Conservation (phyloP, 805 yeast genomes). For the Kurtzmaniella fragi region DNA sequence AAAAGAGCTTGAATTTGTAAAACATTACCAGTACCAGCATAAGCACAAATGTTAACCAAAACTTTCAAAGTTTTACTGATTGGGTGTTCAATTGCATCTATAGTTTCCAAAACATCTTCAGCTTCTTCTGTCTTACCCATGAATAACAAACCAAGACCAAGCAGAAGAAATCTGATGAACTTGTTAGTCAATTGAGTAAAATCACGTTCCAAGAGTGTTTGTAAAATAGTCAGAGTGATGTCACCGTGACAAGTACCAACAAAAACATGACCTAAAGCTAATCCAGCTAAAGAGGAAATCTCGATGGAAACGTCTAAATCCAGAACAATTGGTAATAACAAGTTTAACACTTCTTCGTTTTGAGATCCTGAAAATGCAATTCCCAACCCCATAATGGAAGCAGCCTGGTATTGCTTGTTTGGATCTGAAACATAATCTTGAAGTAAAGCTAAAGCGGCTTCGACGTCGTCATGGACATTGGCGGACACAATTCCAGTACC, state of each 20-base stretch:
- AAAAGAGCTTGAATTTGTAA: constrained; percentile 86
- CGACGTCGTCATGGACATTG: constrained; percentile 94
- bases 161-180: constrained; percentile 85
- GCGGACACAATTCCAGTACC: constrained; percentile 92
- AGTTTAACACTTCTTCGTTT: constrained; percentile 73
- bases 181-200: constrained; percentile 71
- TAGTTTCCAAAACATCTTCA: constrained; percentile 89
- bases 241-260: constrained; percentile 97
- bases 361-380: constrained; percentile 93
- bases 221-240: constrained; percentile 85
- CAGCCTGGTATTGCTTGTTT: constrained; percentile 59
- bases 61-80: constrained; percentile 85
- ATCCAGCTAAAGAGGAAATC: constrained; percentile 77
- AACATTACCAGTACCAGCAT: constrained; percentile 97
- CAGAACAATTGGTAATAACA: constrained; percentile 76
- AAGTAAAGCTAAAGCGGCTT: constrained; percentile 80
- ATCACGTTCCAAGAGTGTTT: constrained; percentile 83
- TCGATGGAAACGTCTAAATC: constrained; percentile 74
- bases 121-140: constrained; percentile 93
- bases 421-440: constrained; percentile 75
- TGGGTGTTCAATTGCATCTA: constrained; percentile 94
- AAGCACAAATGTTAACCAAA: constrained; percentile 86
- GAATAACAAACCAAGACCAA: constrained; percentile 86
- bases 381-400: constrained; percentile 89
- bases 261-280: constrained; percentile 89